phyloP scores from a whole-genome alignment of 73 alveolate genomes.

The Paramecium tetraurelia region DNA sequence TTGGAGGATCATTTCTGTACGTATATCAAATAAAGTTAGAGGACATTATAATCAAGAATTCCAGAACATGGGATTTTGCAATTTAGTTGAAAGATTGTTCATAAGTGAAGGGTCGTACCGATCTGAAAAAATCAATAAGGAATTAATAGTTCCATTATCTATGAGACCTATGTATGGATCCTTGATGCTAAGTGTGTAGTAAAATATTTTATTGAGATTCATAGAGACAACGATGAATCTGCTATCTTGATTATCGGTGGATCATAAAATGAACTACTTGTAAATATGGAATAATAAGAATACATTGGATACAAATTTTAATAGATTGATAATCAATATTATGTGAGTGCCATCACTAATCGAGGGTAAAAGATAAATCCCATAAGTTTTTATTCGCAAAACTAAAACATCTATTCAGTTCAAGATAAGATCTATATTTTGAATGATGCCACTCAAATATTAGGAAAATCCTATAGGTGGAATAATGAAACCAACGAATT shows the following conservation, averaged over 20 bases:
- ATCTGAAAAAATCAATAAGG: constrained; percentile 10
- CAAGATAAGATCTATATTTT: neutral
- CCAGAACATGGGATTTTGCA: neutral
- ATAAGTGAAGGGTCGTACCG: neutral
- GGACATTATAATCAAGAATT: neutral
- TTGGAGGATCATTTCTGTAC: constrained; percentile 43
- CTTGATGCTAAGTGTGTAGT: neutral
- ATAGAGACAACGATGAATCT: constrained; percentile 15
- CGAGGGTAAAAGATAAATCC: neutral
- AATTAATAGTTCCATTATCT: neutral
- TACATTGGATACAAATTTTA: constrained; percentile 4
- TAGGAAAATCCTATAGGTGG: constrained; percentile 21
- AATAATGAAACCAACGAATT: neutral
- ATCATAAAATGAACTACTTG: constrained; percentile 33
- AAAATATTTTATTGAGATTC: neutral
- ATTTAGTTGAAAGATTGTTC: neutral
- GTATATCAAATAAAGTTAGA: neutral
- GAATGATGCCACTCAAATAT: constrained; percentile 9
- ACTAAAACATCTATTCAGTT: neutral
- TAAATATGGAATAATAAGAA: neutral
- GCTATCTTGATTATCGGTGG: constrained; percentile 45
- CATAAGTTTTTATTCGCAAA: neutral
- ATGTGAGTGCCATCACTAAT: neutral
- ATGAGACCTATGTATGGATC: constrained; percentile 56
- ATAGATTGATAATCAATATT: neutral